These are phyloP conservation scores for Ascochyta pisi DNA, from an alignment of 2,329 filamentous ascomycete species.

Conservation along the genomic window DNA sequence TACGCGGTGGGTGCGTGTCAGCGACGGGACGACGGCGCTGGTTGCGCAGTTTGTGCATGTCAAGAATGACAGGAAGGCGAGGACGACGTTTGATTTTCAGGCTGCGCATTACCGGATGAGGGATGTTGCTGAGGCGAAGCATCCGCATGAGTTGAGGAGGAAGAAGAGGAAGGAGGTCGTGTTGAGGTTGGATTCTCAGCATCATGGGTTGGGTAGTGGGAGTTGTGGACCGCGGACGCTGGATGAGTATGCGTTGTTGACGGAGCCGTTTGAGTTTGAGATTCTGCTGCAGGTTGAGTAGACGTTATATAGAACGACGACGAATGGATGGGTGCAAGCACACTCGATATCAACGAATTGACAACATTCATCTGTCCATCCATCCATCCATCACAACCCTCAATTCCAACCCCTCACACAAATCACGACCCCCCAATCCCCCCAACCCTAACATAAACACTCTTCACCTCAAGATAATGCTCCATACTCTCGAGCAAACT, in stretches of 20 bases:
- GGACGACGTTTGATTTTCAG: constrained; percentile 56
- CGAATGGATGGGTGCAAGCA: too few relatives aligned
- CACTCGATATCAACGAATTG: too few relatives aligned
- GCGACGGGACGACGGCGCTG: constrained; percentile 22
- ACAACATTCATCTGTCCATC: too few relatives aligned
- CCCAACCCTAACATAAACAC: constrained; percentile 28
- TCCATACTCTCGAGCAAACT: constrained; percentile 38
- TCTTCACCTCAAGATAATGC: constrained; percentile 37
- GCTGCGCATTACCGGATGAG: constrained; percentile 61
- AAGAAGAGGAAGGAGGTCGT: constrained; percentile 62
- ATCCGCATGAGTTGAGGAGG: constrained; percentile 68
- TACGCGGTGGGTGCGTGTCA: constrained; percentile 61
- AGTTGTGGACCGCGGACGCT: constrained; percentile 65
- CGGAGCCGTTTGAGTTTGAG: constrained; percentile 49
- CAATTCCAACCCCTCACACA: too few relatives aligned
- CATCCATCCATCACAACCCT: too few relatives aligned
- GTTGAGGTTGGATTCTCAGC: constrained; percentile 65
- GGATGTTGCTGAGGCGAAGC: constrained; percentile 64
- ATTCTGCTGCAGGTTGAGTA: constrained; percentile 29
- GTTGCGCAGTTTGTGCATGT: constrained; percentile 41
- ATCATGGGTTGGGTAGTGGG: constrained; percentile 69
- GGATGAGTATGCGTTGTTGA: constrained; percentile 50
- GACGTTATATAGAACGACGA: background rate
- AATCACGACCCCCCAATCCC: constrained; percentile 17
- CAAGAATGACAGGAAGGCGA: constrained; percentile 13